Base-by-base conservation (phyloP, 2,329 filamentous ascomycete species). In the Diaporthe sp. region DNA sequence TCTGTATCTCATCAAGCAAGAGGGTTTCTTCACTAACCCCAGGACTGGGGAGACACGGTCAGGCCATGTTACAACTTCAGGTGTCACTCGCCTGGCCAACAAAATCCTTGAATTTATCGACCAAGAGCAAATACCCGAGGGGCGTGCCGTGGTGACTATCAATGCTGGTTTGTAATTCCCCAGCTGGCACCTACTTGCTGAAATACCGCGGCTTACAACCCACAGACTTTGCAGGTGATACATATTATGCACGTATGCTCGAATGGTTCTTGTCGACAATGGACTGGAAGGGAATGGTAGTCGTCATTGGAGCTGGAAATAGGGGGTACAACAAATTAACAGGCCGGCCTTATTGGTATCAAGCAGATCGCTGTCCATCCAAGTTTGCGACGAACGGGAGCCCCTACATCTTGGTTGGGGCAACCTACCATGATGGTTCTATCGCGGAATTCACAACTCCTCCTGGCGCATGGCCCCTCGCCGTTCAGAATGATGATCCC, bases 361-460 rank as follows among this genome's bases (percentile, higher is more conserved):
- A 33, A 30, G 33, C 25, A 28, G 66, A 70, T 1, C 4, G 2
- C 9, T 45, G 28, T 12, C 72, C 72, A n/a, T n/a, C 7, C 33
- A 55, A 35, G 12, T 17, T 55, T 8, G 72, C 33, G 3, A 74
- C 66, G 13, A 47, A 64, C 22, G 28, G 19, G 17, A 71, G 45
- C n/a, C 55, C 64, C 8, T 52, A 19, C 55, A 74, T 74, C 28
- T 10, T 4, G 15, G 72, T 74, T n/a, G 72, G 72, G 10, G 66
- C 54, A 2, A 74, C 72, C 4, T 74, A 74, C 22, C 30, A 61
- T 17, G 72, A 74, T n/a, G 72, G 72, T 9, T 64, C 55, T 1
- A 13, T 74, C 13, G 67, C 55, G 22, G 72, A 74, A 25, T 54
- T 57, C n/a, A 70, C 54, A 10, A 74, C 72, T 12, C 64, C 64